Percentiles rank a stretch among this genome's conserved stretches.
Evolutionary conservation across 345 rosid genomes (phyloP).

Genomic region (Litchi chinensis): DNA sequence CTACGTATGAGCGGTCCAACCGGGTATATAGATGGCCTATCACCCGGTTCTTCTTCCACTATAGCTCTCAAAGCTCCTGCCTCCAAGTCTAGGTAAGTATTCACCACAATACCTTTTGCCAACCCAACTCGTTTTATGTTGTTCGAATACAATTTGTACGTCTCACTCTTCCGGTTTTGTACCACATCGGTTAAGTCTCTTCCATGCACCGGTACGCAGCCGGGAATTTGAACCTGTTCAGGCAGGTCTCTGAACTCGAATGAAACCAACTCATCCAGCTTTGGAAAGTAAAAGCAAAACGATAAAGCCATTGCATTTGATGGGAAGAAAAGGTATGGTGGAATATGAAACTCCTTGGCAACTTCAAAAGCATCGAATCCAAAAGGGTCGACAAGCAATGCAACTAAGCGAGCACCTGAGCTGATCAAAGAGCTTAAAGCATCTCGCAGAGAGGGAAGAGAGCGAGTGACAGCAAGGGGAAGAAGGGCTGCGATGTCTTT

Average conservation of each 20-base stretch:
- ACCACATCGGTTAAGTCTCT: conserved; percentile 33
- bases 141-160: conserved; percentile 43
- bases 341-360: conserved; percentile 32
- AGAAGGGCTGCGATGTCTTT: conserved; percentile 10
- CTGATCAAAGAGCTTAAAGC: too few relatives aligned
- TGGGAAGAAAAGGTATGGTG: conserved; percentile 40
- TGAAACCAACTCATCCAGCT: conserved; percentile 36
- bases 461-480: conserved; percentile 33
- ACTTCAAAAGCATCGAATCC: conserved; percentile 40
- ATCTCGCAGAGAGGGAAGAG: conserved; percentile 21
- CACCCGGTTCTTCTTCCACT: conserved; percentile 11
- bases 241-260: conserved; percentile 35
- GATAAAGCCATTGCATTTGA: conserved; percentile 38
- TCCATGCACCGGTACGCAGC: conserved; percentile 46
- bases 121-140: conserved; percentile 21
- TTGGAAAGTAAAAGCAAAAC: conserved; percentile 32
- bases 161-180: conserved; percentile 33
- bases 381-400: conserved; percentile 45
- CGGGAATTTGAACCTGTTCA: conserved; percentile 48
- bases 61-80: conserved; percentile 36
- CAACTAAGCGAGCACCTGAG: conserved; percentile 26
- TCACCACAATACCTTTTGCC: conserved; percentile 45
- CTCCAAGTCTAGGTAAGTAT: conserved; percentile 44
- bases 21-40: conserved; percentile 39
- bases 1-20: conserved; percentile 39